Base-by-base conservation (phyloP, 495 filamentous ascomycete species). In the Jackrogersella minutella region DNA sequence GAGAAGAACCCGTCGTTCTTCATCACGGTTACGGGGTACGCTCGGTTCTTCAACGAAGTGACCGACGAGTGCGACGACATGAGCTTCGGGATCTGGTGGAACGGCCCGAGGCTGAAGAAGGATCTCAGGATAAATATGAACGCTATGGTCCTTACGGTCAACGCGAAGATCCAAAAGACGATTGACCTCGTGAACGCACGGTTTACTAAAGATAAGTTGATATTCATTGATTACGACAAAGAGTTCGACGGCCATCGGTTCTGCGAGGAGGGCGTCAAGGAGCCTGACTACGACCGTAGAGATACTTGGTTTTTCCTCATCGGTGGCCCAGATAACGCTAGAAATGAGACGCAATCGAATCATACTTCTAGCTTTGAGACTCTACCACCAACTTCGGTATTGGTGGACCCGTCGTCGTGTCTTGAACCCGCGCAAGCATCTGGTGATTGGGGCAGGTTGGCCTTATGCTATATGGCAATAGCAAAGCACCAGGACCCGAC, bases 281-380 rank as follows among this genome's bases (percentile, higher is more conserved):
- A 84, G 62, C 79, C 80, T 4, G 77, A 78, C 31, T 76, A 77
- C 43, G 50, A 57, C 13, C 72, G 77, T 16, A 53, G 33, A 6
- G 76, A 81, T 28, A 79, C 79, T 2, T 84, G 81, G 81, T 82
- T 84, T 51, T 84, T 82, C 59, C 74, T 78, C 50, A 76, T 80
- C 6, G 77, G 77, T n/a, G 78, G 77, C 3, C 22, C 34, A 6
- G 80, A 82, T 52, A 76, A 78, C 40, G 70, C 58, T 0, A 61
- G 56, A 28, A 62, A 66, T 41, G 52, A 47, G 14, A 61, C 55
- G 10, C 41, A 49, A 36, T 9, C 44, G n/a, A 39, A 47, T 33
- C 66, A 36, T 28, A 2, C 24, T 17, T 51, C 54, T 16, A 40
- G 64, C 28, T 5, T 49, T 16, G 46, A 56, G 26, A 60, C 66